Evolutionary conservation across 176 grass and related monocot genomes (phyloP).

Genomic region (Saccharum spontaneum): DNA sequence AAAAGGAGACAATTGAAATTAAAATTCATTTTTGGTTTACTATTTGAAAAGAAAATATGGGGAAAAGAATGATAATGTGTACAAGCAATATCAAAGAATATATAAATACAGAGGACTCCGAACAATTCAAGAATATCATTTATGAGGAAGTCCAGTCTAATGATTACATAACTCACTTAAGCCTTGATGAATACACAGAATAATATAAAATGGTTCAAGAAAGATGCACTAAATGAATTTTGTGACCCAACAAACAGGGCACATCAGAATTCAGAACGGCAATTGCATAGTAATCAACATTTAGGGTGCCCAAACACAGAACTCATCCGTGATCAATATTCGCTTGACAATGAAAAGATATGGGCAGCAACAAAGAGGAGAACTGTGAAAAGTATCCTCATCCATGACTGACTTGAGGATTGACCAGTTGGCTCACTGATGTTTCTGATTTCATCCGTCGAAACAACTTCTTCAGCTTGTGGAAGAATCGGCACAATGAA

Average conservation of each 20-base stretch:
- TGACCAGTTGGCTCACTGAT: background rate
- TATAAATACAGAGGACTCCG: background rate
- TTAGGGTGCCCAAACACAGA: background rate
- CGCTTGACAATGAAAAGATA: constrained; percentile 37
- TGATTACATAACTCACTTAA: background rate
- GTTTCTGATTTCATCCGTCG: background rate
- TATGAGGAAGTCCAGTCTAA: background rate
- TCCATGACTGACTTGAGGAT: constrained; percentile 14
- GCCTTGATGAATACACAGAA: background rate
- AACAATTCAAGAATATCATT: background rate
- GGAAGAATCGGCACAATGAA: constrained; percentile 32
- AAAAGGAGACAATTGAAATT: background rate
- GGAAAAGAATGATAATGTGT: background rate
- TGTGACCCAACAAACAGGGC: background rate
- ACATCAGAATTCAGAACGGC: background rate
- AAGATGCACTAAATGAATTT: background rate
- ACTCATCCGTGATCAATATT: background rate
- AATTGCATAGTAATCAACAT: background rate
- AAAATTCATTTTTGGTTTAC: background rate
- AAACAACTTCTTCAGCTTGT: background rate
- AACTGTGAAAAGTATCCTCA: constrained; percentile 37
- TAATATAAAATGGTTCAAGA: background rate
- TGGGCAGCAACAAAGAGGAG: constrained; percentile 38
- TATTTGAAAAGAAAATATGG: background rate
- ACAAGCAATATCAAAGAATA: background rate